These are phyloP conservation scores for Hymenoscyphus repandus DNA, from an alignment of 2,329 filamentous ascomycete species.

Conservation along the genomic window DNA sequence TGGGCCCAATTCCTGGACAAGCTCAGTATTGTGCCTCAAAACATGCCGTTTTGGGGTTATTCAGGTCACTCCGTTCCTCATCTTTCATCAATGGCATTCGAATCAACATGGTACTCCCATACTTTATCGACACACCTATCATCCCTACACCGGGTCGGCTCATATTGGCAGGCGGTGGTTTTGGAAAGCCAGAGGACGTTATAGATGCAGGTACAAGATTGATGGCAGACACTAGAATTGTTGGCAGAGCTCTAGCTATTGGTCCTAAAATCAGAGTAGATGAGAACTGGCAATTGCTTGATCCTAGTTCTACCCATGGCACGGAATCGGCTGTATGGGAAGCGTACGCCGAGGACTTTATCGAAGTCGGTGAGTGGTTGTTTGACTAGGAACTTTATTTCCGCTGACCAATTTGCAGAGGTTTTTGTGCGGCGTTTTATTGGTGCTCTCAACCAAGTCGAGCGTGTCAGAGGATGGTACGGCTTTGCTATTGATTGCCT, in stretches of 20 bases:
- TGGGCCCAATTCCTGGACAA: slow-evolving; percentile 40
- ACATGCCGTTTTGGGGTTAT: slow-evolving; percentile 61
- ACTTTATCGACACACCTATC: slow-evolving; percentile 61
- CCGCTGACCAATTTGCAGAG: slow-evolving; percentile 34
- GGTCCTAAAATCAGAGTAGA: slow-evolving; percentile 49
- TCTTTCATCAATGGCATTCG: slow-evolving; percentile 47
- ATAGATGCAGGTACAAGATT: slow-evolving; percentile 59
- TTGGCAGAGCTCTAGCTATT: slow-evolving; percentile 52
- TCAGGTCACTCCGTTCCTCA: slow-evolving; percentile 50
- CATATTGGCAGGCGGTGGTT: slow-evolving; percentile 50
- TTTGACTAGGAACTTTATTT: neutral
- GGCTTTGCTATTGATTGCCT: slow-evolving; percentile 34
- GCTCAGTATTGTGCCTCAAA: slow-evolving; percentile 57
- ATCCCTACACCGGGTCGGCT: slow-evolving; percentile 41
- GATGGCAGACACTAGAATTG: slow-evolving; percentile 51
- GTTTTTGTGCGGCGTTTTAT: slow-evolving; percentile 50
- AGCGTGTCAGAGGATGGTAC: slow-evolving; percentile 46
- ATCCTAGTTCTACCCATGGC: slow-evolving; percentile 14
- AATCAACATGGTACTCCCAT: slow-evolving; percentile 62
- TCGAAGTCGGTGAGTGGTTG: slow-evolving; percentile 35
- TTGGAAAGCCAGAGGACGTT: slow-evolving; percentile 51
- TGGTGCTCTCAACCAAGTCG: slow-evolving; percentile 46
- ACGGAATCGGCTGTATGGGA: slow-evolving; percentile 51
- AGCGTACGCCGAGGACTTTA: slow-evolving; percentile 53
- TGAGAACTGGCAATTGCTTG: slow-evolving; percentile 30